These are phyloP conservation scores for Zygosaccharomyces rouxii DNA, from an alignment of 805 yeast species.

Conservation along the genomic window DNA sequence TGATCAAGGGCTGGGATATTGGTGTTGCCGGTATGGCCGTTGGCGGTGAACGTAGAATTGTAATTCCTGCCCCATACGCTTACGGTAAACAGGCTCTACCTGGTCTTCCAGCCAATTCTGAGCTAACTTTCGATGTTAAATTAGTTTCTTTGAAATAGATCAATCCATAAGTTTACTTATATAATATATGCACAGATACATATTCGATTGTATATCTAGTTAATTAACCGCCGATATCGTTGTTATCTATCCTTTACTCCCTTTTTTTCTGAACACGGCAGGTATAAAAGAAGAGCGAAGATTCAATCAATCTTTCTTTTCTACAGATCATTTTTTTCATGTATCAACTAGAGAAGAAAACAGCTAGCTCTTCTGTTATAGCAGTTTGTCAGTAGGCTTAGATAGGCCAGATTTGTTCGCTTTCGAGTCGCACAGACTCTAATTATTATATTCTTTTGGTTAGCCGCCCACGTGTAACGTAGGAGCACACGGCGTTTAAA, in stretches of 20 bases:
- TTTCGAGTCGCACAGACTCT: not conserved
- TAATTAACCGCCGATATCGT: not conserved
- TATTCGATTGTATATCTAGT: not conserved
- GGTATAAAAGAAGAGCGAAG: not conserved
- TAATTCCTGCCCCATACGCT: slow-evolving; percentile 94
- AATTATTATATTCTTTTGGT: not conserved
- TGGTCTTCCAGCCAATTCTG: slow-evolving; percentile 97
- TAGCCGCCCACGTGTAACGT: not conserved
- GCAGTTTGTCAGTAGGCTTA: not conserved
- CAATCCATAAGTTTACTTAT: not conserved
- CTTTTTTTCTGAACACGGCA: not conserved
- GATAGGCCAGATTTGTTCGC: not conserved
- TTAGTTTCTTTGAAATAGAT: slow-evolving; percentile 78
- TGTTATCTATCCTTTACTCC: not conserved
- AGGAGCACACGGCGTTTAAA: too few relatives aligned
- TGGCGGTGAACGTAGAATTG: slow-evolving; percentile 97
- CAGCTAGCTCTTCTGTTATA: not conserved
- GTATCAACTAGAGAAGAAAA: not conserved
- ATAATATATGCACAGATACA: not conserved
- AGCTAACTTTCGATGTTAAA: slow-evolving; percentile 93
- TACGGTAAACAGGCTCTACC: slow-evolving; percentile 93
- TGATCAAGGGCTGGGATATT: slow-evolving; percentile 96
- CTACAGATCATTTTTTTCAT: not conserved
- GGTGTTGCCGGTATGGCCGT: slow-evolving; percentile 99
- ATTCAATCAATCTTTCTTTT: not conserved